Evolutionary conservation across 495 filamentous ascomycete genomes (phyloP), one percentile per base, ranked within the genome.

Genomic region (Podospora tetraspora): DNA sequence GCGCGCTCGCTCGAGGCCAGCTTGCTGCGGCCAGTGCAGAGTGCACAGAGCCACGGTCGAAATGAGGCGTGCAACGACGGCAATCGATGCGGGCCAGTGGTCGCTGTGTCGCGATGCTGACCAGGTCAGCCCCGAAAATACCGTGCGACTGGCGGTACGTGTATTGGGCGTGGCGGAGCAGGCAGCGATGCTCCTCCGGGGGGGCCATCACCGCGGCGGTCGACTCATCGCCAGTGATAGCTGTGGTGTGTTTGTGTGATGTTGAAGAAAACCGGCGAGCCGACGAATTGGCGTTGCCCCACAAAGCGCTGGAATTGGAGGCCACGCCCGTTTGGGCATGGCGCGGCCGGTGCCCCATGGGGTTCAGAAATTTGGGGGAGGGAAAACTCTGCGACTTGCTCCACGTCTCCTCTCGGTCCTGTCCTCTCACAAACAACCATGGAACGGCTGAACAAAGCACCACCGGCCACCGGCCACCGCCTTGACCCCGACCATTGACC

Each of bases 231-330:
- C 22, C 59, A 63, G 59, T 25, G 16, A n/a, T 68, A 43, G 22
- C 24, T 30, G 30, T 52, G 32, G 24, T 37, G 22, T 24, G 22
- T 59, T 62, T 68, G 67, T 69, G 67, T 61, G 62, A 64, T 64
- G 67, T 64, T 63, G 61, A 30, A n/a, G 43, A n/a, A 29, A 64
- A 62, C 29, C 29, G 32, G 52, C 52, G 52, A 63, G 60, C 66
- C 34, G 61, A 43, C 63, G 68, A 69, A 69, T 64, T 57, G 62
- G 22, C 62, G 59, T 59, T 69, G 57, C 62, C 67, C 62, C 62
- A 65, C 62, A 64, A 37, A 63, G 57, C 58, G 8, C 57, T 34
- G 29, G 65, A 24, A 61, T 61, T 66, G 34, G 30, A 52, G 22
- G 57, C 65, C 34, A 34, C 4, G 22, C 65, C 65, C 22, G 32